Evolutionary conservation across 202 grass and related monocot genomes (phyloP).

Genomic region (Musa balbisiana): DNA sequence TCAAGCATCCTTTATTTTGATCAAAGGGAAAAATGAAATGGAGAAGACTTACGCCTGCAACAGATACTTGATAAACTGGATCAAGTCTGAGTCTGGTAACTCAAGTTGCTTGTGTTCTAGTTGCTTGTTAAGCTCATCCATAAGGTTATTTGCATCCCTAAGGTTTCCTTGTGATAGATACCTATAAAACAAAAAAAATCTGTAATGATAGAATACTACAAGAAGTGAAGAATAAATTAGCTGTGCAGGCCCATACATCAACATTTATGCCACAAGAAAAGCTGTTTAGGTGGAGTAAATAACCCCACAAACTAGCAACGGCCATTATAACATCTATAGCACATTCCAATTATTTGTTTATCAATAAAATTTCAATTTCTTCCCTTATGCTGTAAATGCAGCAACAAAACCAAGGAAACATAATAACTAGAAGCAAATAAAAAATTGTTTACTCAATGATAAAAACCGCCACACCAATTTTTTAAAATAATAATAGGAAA

Average conservation of each 20-base stretch:
- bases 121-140: constrained; percentile 78
- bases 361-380: neutral
- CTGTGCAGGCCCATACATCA: neutral
- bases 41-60: constrained; percentile 64
- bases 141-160: constrained; percentile 85
- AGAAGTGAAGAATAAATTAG: neutral
- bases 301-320: neutral
- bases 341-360: neutral
- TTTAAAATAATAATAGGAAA: constrained; percentile 18
- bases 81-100: constrained; percentile 62
- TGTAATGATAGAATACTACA: neutral
- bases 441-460: neutral
- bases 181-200: constrained; percentile 39
- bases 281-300: neutral
- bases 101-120: constrained; percentile 55
- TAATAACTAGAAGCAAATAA: neutral
- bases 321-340: neutral
- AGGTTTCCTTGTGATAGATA: constrained; percentile 93
- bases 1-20: neutral
- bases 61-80: constrained; percentile 79
- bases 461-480: neutral
- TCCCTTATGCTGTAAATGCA: neutral
- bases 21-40: neutral
- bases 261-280: neutral
- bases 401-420: neutral